phyloP scores from a whole-genome alignment of 2,329 filamentous ascomycete species.

The Microascus cirrosus region DNA sequence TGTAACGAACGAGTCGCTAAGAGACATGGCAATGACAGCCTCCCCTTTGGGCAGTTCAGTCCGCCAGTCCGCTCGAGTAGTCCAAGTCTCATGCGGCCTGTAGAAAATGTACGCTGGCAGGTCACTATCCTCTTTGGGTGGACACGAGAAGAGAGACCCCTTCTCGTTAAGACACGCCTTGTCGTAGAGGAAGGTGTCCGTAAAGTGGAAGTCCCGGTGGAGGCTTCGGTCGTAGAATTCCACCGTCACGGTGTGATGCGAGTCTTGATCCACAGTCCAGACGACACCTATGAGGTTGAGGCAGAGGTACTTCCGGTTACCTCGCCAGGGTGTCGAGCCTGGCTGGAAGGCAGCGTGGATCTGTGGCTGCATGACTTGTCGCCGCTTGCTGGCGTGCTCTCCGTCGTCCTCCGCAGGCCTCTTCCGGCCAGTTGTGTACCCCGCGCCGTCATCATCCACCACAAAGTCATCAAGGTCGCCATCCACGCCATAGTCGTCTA shows the following conservation, averaged over 20 bases:
- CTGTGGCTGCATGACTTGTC: constrained; percentile 43
- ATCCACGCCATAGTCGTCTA: constrained; percentile 31
- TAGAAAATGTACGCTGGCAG: constrained; percentile 80
- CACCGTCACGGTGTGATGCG: constrained; percentile 85
- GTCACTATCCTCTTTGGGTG: constrained; percentile 43
- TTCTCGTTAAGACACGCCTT: constrained; percentile 86
- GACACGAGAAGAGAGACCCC: constrained; percentile 77
- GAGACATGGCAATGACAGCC: constrained; percentile 73
- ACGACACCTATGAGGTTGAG: constrained; percentile 90
- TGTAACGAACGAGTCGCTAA: constrained; percentile 84
- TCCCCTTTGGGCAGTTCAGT: constrained; percentile 83
- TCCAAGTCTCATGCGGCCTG: constrained; percentile 95
- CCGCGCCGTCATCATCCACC: constrained; percentile 88
- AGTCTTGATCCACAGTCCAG: constrained; percentile 94
- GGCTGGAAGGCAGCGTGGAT: constrained; percentile 74
- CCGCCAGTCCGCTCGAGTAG: constrained; percentile 78
- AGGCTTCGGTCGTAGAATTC: constrained; percentile 95
- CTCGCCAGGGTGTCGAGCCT: constrained; percentile 90
- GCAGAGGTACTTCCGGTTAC: constrained; percentile 85
- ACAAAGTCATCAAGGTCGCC: constrained; percentile 70
- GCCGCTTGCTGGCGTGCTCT: constrained; percentile 35
- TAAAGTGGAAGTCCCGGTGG: constrained; percentile 93
- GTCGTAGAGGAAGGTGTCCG: constrained; percentile 90
- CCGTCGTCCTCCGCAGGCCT: constrained; percentile 43
- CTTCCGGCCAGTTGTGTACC: constrained; percentile 55